Evolutionary conservation across 139 green algal species (phyloP).

Genomic region (Chlorella sorokiniana): DNA sequence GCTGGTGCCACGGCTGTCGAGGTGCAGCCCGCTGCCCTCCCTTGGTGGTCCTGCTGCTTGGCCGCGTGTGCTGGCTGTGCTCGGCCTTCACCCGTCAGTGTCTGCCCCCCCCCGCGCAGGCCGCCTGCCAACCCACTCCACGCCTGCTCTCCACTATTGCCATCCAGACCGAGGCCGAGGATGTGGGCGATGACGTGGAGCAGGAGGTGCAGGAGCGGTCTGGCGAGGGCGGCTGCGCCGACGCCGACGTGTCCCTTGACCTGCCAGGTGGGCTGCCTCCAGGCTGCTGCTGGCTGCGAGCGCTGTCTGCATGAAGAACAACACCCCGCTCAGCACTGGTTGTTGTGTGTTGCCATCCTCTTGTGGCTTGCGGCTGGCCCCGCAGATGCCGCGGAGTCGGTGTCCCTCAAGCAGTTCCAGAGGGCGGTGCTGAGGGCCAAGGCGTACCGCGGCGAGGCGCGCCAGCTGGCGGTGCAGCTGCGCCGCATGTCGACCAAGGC

Average conservation of each 20-base stretch:
- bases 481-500: conserved; percentile 6
- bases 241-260: conserved; percentile 9
- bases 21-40: neutral
- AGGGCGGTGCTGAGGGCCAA: conserved; percentile 23
- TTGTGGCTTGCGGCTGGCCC: neutral
- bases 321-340: neutral
- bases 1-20: neutral
- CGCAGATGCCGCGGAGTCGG: neutral
- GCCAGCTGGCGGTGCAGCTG: conserved; percentile 32
- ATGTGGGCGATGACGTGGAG: conserved; percentile 20
- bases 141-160: conserved; percentile 33
- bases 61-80: neutral
- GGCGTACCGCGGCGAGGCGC: conserved; percentile 8
- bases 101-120: neutral
- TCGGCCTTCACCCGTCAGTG: neutral
- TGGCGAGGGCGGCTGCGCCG: conserved; percentile 1
- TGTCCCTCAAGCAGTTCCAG: conserved; percentile 35
- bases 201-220: conserved; percentile 5
- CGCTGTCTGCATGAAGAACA: neutral
- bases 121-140: neutral
- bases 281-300: neutral
- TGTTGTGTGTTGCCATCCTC: no score
- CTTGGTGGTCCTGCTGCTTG: neutral
- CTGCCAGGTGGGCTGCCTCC: neutral
- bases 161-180: conserved; percentile 12